A percentile compares a stretch with the other conserved stretches of the same genome.
Evolutionary conservation across 2,329 filamentous ascomycete species (phyloP).

Genomic region (Microcera coccophila): DNA sequence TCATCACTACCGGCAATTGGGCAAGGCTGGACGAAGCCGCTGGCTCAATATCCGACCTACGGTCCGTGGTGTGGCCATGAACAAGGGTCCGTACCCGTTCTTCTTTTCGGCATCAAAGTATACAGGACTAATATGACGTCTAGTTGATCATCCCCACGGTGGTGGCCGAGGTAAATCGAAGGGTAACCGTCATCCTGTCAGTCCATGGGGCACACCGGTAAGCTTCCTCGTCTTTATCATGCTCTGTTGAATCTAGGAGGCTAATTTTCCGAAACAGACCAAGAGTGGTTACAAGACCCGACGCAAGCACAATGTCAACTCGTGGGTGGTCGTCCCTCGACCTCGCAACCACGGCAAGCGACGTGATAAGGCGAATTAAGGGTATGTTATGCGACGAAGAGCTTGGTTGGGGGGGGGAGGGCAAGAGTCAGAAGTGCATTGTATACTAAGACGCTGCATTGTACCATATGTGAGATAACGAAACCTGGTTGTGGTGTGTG

Average conservation of each 20-base stretch:
- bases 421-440: conserved; percentile 26
- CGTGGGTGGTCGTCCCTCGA: conserved; percentile 79
- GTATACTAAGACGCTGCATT: conserved; percentile 30
- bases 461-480: conserved; percentile 35
- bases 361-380: conserved; percentile 55
- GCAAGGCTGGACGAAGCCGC: conserved; percentile 89
- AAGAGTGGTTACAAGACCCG: conserved; percentile 92
- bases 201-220: conserved; percentile 94
- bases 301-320: conserved; percentile 84
- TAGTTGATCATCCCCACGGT: conserved; percentile 93
- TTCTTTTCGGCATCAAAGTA: too few species aligned
- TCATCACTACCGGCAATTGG: conserved; percentile 83
- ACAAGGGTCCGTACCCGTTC: conserved; percentile 64
- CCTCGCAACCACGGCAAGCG: conserved; percentile 89
- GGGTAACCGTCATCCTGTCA: conserved; percentile 92
- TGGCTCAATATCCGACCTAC: conserved; percentile 95
- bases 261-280: too few species aligned
- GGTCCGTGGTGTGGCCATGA: conserved; percentile 97
- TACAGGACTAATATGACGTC: conserved; percentile 13
- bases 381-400: conserved; percentile 11
- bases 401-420: conserved; percentile 12
- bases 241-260: too few species aligned
- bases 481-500: conserved; percentile 11
- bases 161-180: conserved; percentile 99
- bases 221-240: too few species aligned